Evolutionary conservation across 1,139 yeast species (phyloP).

Genomic region (Suhomyces bokatorum): DNA sequence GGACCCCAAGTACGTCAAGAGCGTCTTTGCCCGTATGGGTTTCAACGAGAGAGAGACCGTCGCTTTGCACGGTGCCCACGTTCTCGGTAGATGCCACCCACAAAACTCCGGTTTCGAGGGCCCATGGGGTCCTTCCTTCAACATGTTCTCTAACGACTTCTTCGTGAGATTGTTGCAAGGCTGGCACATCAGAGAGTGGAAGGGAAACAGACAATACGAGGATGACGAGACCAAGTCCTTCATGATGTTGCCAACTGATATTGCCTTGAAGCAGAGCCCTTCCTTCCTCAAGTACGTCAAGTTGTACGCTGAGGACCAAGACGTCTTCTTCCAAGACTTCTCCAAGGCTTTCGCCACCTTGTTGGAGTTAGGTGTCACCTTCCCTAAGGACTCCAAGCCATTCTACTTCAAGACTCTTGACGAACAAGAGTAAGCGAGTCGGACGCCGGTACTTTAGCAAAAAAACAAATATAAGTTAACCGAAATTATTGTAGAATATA

Average conservation of each 20-base stretch:
- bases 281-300: constrained; percentile 66
- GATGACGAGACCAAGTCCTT: constrained; percentile 70
- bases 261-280: constrained; percentile 68
- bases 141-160: constrained; percentile 80
- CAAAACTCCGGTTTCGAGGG: constrained; percentile 78
- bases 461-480: not conserved
- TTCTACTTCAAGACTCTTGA: constrained; percentile 67
- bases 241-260: constrained; percentile 91
- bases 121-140: constrained; percentile 93
- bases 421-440: constrained; percentile 46
- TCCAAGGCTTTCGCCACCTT: constrained; percentile 66
- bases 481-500: not conserved
- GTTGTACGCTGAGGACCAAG: constrained; percentile 70
- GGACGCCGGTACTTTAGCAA: too few relatives aligned
- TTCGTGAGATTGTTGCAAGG: constrained; percentile 69
- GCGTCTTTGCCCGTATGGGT: constrained; percentile 65
- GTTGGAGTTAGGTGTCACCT: constrained; percentile 72
- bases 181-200: constrained; percentile 79
- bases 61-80: constrained; percentile 86
- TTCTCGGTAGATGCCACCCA: constrained; percentile 76
- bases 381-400: constrained; percentile 47
- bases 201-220: constrained; percentile 74
- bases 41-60: constrained; percentile 83
- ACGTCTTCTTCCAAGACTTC: constrained; percentile 70
- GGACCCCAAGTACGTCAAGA: constrained; percentile 69